A percentile compares a stretch with the other conserved stretches of the same genome.
Conservation (phyloP, 2,329 filamentous ascomycete species). For the Venturia carpophila region DNA sequence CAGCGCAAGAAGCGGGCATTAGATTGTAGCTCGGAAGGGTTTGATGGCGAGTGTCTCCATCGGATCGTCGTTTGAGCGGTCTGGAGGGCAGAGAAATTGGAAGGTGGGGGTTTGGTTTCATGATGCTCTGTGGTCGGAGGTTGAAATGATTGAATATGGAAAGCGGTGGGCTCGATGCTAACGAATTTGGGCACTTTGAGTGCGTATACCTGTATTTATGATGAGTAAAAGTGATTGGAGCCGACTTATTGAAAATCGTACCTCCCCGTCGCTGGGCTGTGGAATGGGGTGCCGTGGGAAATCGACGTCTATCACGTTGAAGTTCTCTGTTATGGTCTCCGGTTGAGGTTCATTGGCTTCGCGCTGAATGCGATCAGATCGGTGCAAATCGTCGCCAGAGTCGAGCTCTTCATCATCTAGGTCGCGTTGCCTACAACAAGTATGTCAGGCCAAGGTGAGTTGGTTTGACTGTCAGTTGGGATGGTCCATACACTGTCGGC, state of each 20-base stretch:
- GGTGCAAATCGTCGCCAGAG: constrained; percentile 54
- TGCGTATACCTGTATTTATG: constrained; percentile 52
- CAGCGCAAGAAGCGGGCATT: constrained; percentile 69
- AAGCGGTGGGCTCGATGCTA: constrained; percentile 59
- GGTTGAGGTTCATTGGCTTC: constrained; percentile 41
- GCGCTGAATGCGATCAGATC: constrained; percentile 50
- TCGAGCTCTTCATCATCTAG: constrained; percentile 57
- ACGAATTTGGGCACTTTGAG: constrained; percentile 67
- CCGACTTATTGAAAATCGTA: constrained; percentile 30
- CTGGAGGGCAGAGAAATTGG: constrained; percentile 51
- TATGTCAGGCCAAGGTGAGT: background rate
- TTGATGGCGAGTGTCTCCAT: constrained; percentile 58
- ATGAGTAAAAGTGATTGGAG: constrained; percentile 21
- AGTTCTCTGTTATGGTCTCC: constrained; percentile 29
- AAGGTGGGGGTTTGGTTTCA: constrained; percentile 35
- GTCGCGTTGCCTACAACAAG: constrained; percentile 31
- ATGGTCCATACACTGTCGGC: background rate
- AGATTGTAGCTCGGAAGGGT: constrained; percentile 60
- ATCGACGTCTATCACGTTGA: constrained; percentile 53
- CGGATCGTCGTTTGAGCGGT: constrained; percentile 61
- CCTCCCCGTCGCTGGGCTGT: constrained; percentile 62
- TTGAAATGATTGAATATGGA: constrained; percentile 58
- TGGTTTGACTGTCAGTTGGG: background rate
- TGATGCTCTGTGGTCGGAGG: constrained; percentile 54
- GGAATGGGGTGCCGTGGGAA: constrained; percentile 63